phyloP scores from a whole-genome alignment of 768 basidiomycete species.

The Suillus luteus region DNA sequence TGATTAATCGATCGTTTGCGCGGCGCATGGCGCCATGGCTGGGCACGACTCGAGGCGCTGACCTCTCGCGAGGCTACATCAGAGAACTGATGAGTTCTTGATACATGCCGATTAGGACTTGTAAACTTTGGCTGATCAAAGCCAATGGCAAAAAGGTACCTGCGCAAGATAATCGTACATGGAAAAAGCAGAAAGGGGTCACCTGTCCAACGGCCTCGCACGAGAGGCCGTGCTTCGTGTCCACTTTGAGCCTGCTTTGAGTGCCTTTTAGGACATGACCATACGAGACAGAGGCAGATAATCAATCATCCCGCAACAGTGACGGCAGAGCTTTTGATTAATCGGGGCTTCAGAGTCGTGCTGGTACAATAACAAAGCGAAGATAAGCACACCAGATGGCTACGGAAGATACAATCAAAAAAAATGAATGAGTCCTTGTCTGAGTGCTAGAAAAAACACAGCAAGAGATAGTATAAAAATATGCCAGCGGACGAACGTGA shows the following conservation, averaged over 20 bases:
- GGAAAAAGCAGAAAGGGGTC: neutral
- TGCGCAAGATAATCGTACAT: neutral
- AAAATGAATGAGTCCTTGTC: neutral
- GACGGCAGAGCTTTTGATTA: neutral
- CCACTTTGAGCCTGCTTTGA: neutral
- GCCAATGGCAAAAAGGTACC: neutral
- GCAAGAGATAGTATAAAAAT: slow-evolving; percentile 11
- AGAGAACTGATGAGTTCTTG: too few relatives aligned
- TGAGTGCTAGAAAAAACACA: neutral
- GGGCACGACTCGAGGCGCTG: neutral
- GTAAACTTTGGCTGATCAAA: neutral
- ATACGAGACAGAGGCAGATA: neutral
- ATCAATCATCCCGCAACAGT: neutral
- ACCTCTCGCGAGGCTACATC: neutral
- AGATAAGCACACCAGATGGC: neutral
- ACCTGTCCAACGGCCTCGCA: slow-evolving; percentile 1
- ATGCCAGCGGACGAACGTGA: slow-evolving; percentile 2
- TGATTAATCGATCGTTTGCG: neutral
- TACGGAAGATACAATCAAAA: neutral
- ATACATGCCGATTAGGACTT: too few relatives aligned
- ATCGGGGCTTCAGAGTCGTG: neutral
- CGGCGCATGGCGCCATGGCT: neutral
- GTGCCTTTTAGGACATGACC: neutral
- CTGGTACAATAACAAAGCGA: neutral
- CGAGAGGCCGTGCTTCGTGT: neutral